Base-by-base conservation (phyloP, 768 basidiomycete species). In the Daedaleopsis sinensis region DNA sequence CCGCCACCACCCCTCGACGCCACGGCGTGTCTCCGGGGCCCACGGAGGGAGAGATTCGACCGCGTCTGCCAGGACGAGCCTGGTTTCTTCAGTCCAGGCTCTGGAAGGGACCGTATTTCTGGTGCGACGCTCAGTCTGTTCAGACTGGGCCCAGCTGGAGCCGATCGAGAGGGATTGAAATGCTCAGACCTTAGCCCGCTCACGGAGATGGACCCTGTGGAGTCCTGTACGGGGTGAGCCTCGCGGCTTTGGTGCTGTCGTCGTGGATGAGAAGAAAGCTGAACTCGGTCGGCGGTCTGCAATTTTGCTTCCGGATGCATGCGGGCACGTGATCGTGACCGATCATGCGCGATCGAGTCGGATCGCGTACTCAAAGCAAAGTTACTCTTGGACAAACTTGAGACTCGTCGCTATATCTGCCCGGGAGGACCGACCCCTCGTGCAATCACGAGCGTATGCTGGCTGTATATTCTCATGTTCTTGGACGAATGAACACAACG, bases 141-240 rank as follows among this genome's bases (percentile, higher is more conserved):
- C 81, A 74, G 76, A 75, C 81, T 76, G 77, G 84, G 74, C 82
- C 78, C 88, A 66, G 82, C 84, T 80, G 84, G 83, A 77, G 82
- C 76, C 85, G 67, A 81, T 84, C 82, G 58, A 79, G 80, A 81
- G 81, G 83, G 84, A 84, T 76, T 83, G 61, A 69, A 84, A 85
- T 82, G 74, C 87, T 89, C 88, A 87, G 87, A 89, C 88, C 87
- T 90, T 90, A 79, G 83, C 88, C 89, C 86, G 87, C 86, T 89
- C 85, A 85, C 80, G 74, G 87, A 65, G 58, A 61, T 63, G 68
- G 70, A 75, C 59, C 63, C 19, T 37, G 36, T 15, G 50, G 47
- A 50, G 38, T 78, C 79, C 78, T 78, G 82, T 84, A 66, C 69
- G 86, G 76, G 65, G 76, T 84, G 85, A 88, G 86, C 85, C 75